Evolutionary conservation across 2,329 filamentous ascomycete species (phyloP).

Genomic region (Coniochaeta sp.): DNA sequence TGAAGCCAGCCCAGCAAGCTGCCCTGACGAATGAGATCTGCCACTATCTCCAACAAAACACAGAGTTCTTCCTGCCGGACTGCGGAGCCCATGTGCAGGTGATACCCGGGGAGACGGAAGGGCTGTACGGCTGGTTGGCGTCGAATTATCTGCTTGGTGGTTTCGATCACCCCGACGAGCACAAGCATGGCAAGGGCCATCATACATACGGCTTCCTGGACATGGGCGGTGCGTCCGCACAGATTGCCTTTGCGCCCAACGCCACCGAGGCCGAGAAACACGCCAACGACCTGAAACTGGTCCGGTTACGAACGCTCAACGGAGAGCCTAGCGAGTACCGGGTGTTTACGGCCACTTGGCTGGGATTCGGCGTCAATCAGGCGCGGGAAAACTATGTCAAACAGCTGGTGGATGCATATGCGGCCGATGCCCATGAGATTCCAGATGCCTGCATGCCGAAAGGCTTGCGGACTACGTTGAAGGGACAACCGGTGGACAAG

Average conservation of each 20-base stretch:
- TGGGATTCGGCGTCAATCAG: slow-evolving; percentile 95
- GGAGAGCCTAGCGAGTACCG: slow-evolving; percentile 72
- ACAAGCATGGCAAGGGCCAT: slow-evolving; percentile 78
- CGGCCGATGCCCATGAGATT: slow-evolving; percentile 50
- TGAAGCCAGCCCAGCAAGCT: slow-evolving; percentile 65
- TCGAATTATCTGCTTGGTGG: slow-evolving; percentile 91
- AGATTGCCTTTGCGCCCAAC: slow-evolving; percentile 97
- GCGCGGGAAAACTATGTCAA: slow-evolving; percentile 81
- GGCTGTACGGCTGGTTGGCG: slow-evolving; percentile 94
- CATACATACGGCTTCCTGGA: slow-evolving; percentile 96
- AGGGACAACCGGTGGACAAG: slow-evolving; percentile 49
- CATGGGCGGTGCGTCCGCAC: slow-evolving; percentile 95
- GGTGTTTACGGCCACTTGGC: slow-evolving; percentile 93
- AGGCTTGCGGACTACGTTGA: slow-evolving; percentile 64
- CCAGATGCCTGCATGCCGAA: slow-evolving; percentile 87
- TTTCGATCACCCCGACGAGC: slow-evolving; percentile 69
- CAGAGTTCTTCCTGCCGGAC: slow-evolving; percentile 80
- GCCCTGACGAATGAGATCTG: slow-evolving; percentile 73
- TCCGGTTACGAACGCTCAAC: slow-evolving; percentile 77
- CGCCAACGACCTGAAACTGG: slow-evolving; percentile 76
- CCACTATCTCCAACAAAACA: slow-evolving; percentile 68
- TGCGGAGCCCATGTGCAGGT: slow-evolving; percentile 87
- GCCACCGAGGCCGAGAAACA: slow-evolving; percentile 84
- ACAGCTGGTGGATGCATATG: slow-evolving; percentile 58
- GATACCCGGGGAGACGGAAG: slow-evolving; percentile 92